Conservation (phyloP, 257 asterid genomes). For the Ilex asprella region DNA sequence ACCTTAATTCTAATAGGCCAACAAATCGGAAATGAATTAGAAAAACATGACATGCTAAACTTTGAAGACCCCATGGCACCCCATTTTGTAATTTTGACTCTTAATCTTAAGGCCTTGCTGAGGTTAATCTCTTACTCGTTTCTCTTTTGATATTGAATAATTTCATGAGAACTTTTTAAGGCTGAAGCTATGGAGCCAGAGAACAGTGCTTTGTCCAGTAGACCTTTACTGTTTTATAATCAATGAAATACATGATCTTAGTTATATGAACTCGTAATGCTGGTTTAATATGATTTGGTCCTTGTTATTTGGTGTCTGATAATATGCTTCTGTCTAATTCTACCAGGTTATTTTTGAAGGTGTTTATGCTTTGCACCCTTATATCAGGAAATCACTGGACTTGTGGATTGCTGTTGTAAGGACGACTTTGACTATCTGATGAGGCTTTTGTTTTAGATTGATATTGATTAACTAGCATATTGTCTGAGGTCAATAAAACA, state of each 20-base stretch:
- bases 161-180: neutral
- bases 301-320: constrained; percentile 4
- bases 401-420: constrained; percentile 99
- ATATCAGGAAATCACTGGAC: constrained; percentile 82
- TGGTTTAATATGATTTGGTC: constrained; percentile 5
- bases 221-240: neutral
- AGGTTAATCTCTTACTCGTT: neutral
- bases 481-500: neutral
- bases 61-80: neutral
- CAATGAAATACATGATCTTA: neutral
- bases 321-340: constrained; percentile 13
- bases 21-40: too few species aligned
- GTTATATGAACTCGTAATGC: constrained; percentile 1
- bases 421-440: constrained; percentile 10
- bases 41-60: too few species aligned
- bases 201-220: neutral
- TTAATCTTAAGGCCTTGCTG: neutral
- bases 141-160: neutral
- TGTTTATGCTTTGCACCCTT: constrained; percentile 94
- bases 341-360: constrained; percentile 94
- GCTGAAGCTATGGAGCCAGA: neutral
- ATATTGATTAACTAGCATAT: neutral
- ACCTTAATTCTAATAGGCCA: too few species aligned
- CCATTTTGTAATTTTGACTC: neutral
- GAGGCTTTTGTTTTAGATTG: neutral